Evolutionary conservation across 1,284 basidiomycete species (phyloP).

Genomic region (Laetiporus sulphureus): DNA sequence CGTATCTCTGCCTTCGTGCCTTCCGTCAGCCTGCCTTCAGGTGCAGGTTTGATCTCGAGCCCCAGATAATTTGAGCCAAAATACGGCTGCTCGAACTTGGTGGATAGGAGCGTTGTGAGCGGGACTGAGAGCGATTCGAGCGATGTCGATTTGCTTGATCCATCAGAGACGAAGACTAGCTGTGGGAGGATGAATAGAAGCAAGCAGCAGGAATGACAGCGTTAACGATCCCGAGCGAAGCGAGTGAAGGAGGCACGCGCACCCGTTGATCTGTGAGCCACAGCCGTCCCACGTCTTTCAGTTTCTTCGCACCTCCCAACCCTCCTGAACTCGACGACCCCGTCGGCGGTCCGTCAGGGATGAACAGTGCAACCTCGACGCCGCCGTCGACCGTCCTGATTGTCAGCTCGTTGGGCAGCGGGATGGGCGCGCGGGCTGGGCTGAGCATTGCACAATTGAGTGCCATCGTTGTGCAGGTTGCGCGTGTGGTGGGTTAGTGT

Average conservation of each 20-base stretch:
- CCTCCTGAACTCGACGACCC: conserved; percentile 37
- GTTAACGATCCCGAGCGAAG: not conserved
- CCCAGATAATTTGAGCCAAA: conserved; percentile 62
- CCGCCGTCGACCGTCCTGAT: conserved; percentile 50
- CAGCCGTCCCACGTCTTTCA: conserved; percentile 52
- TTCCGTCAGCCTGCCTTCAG: conserved; percentile 54
- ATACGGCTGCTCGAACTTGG: conserved; percentile 68
- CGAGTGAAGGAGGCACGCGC: conserved; percentile 19
- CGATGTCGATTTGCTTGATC: conserved; percentile 27
- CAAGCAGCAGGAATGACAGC: not conserved
- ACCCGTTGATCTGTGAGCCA: conserved; percentile 71
- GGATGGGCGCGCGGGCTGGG: conserved; percentile 49
- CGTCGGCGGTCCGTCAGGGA: conserved; percentile 47
- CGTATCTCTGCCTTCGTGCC: conserved; percentile 63
- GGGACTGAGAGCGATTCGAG: conserved; percentile 52
- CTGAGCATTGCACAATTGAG: conserved; percentile 72
- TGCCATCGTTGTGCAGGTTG: conserved; percentile 44
- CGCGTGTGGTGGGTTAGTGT: not conserved
- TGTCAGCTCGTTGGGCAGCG: conserved; percentile 55
- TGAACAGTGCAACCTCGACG: conserved; percentile 48
- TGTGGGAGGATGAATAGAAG: conserved; percentile 21
- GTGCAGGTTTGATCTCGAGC: conserved; percentile 58
- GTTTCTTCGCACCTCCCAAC: conserved; percentile 45
- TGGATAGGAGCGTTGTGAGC: conserved; percentile 55
- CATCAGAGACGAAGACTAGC: conserved; percentile 56